phyloP scores from a whole-genome alignment of 129 eudicot genomes.

The Mikania micrantha region DNA sequence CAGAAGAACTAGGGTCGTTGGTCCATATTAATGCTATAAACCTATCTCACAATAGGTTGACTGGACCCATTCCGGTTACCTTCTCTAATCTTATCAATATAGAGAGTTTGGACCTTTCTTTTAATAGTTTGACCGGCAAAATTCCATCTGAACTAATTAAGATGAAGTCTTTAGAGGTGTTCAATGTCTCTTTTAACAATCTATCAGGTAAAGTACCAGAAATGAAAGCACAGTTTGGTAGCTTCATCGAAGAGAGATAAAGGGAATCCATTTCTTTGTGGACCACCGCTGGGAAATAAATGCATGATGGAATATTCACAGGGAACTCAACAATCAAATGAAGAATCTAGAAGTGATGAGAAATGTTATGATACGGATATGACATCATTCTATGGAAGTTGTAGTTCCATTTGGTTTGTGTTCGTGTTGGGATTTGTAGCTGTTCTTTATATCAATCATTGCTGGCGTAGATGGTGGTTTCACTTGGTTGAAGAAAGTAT shows the following conservation, averaged over 20 bases:
- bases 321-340: too few relatives aligned
- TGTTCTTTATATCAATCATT: too few relatives aligned
- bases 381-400: too few relatives aligned
- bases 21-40: not conserved
- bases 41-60: slow-evolving; percentile 1
- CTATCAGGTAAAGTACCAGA: slow-evolving; percentile 13
- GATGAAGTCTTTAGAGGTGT: not conserved
- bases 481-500: too few relatives aligned
- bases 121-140: not conserved
- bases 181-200: slow-evolving; percentile 10
- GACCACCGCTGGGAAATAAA: slow-evolving; percentile 7
- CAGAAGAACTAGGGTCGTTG: slow-evolving; percentile 7
- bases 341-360: too few relatives aligned
- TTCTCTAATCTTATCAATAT: slow-evolving; percentile 4
- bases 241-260: not conserved
- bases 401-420: too few relatives aligned
- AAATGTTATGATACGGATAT: too few relatives aligned
- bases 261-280: slow-evolving; percentile 12
- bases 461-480: too few relatives aligned
- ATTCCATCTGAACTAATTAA: slow-evolving; percentile 3
- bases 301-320: too few relatives aligned
- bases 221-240: slow-evolving; percentile 12
- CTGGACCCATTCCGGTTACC: slow-evolving; percentile 14
- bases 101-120: slow-evolving; percentile 15
- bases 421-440: too few relatives aligned